phyloP scores from a whole-genome alignment of 495 filamentous ascomycete genomes.

The Bathelium albidoporum region DNA sequence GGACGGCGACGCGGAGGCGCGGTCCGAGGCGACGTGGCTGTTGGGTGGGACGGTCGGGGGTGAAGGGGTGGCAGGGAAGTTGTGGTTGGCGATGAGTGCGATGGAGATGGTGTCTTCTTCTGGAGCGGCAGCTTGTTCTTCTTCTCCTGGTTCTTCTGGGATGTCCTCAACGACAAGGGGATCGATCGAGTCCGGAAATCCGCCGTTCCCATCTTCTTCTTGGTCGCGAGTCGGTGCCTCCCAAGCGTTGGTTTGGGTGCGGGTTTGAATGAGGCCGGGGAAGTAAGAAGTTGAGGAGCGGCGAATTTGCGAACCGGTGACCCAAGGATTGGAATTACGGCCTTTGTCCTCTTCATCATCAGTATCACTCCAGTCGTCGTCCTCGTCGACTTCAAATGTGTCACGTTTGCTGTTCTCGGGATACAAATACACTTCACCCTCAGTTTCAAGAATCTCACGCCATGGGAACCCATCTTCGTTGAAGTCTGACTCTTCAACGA shows the following conservation, averaged over 20 bases:
- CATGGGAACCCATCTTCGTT: background rate
- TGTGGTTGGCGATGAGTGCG: background rate
- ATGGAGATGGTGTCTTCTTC: background rate
- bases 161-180: background rate
- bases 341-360: background rate
- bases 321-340: background rate
- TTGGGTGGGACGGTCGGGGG: background rate
- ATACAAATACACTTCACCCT: background rate
- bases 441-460: background rate
- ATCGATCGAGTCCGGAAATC: background rate
- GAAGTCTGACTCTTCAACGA: background rate
- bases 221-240: background rate
- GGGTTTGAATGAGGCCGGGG: background rate
- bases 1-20: background rate
- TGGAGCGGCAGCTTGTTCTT: background rate
- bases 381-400: background rate
- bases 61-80: background rate
- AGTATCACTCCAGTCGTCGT: background rate
- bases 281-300: background rate
- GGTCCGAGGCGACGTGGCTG: background rate
- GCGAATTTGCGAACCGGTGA: background rate
- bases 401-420: background rate
- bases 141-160: background rate
- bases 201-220: background rate
- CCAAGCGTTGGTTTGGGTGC: background rate